These are phyloP conservation scores for Mortierella sp. DNA, from an alignment of 371 early-diverging fungal species.

Conservation along the genomic window DNA sequence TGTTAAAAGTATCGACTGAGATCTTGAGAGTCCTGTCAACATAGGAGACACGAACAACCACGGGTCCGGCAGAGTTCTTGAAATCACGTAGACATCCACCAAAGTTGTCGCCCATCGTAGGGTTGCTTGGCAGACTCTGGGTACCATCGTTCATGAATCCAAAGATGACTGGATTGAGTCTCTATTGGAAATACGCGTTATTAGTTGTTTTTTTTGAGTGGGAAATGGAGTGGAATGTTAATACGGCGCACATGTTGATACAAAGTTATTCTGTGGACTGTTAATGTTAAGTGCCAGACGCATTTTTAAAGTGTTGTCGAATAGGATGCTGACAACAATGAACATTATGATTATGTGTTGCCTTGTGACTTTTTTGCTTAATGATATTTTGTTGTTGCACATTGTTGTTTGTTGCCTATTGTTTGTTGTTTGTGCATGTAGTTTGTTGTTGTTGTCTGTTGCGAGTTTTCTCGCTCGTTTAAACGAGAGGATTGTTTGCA, in stretches of 20 bases:
- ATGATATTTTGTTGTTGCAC: not conserved
- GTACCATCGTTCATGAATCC: conserved; percentile 81
- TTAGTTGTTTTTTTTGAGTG: not conserved
- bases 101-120: conserved; percentile 59
- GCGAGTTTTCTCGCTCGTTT: too few species aligned
- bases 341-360: not conserved
- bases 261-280: not conserved
- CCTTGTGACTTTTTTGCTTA: not conserved
- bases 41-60: conserved; percentile 75
- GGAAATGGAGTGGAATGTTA: too few species aligned
- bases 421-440: too few species aligned
- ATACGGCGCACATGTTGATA: not conserved
- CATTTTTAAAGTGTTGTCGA: not conserved
- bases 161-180: conserved; percentile 60
- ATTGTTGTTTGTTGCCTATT: not conserved
- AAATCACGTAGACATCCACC: conserved; percentile 83
- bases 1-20: conserved; percentile 71
- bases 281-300: too few species aligned
- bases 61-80: conserved; percentile 73
- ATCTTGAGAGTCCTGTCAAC: conserved; percentile 72
- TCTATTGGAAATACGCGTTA: conserved; percentile 9
- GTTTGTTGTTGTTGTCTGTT: not conserved
- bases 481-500: too few species aligned
- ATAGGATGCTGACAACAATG: conserved; percentile 5
- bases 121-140: conserved; percentile 57